Evolutionary conservation across 1,284 basidiomycete genomes (phyloP).

Genomic region (Cystobasidiaceae sp.): DNA sequence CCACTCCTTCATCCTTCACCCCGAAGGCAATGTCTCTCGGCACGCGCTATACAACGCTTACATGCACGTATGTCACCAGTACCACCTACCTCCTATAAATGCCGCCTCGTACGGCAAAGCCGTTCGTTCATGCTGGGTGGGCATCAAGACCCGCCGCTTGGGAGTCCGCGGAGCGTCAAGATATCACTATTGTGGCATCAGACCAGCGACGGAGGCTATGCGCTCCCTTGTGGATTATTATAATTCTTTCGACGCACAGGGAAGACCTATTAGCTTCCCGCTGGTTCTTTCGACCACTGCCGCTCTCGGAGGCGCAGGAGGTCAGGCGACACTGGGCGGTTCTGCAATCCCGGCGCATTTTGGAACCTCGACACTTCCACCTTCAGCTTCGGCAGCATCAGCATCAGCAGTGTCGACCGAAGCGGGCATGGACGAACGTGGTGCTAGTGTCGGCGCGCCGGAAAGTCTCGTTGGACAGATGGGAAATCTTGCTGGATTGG

Average conservation of each 20-base stretch:
- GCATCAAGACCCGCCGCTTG: conserved; percentile 84
- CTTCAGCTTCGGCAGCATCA: too few relatives aligned
- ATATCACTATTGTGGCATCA: conserved; percentile 59
- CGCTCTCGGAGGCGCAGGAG: too few relatives aligned
- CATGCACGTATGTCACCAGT: conserved; percentile 78
- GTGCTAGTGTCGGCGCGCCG: too few relatives aligned
- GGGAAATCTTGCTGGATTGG: too few relatives aligned
- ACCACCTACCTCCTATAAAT: conserved; percentile 85
- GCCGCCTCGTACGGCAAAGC: conserved; percentile 90
- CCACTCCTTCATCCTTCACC: conserved; percentile 80
- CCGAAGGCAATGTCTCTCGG: conserved; percentile 79
- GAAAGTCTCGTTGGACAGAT: too few relatives aligned
- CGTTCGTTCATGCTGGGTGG: conserved; percentile 82
- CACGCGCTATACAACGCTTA: conserved; percentile 88
- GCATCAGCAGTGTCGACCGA: too few relatives aligned
- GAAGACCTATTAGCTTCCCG: conserved; percentile 2
- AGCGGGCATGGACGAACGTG: too few relatives aligned
- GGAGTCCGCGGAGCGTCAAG: conserved; percentile 87
- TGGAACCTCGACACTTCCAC: too few relatives aligned
- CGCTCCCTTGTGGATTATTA: not conserved
- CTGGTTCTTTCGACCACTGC: too few relatives aligned
- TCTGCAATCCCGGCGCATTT: too few relatives aligned
- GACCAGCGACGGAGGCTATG: not conserved
- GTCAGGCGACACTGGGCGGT: too few relatives aligned
- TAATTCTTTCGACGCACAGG: not conserved